These are phyloP conservation scores for Pseudocercospora macadamiae DNA, from an alignment of 2,329 filamentous ascomycete genomes.

Conservation along the genomic window DNA sequence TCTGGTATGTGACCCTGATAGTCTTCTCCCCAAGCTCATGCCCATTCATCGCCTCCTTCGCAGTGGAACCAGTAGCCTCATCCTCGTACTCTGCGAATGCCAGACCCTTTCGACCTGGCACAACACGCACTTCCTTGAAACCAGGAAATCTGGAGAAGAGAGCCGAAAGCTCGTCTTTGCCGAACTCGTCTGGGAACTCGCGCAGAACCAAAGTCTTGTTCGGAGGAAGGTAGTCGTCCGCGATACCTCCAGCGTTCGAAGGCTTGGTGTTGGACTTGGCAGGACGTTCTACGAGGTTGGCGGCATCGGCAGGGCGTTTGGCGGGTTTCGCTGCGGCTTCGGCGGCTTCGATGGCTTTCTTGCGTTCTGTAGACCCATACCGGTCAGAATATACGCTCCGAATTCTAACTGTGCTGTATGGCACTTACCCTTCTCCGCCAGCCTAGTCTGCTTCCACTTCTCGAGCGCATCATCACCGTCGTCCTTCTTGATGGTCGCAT, in stretches of 20 bases:
- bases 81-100: slow-evolving; percentile 96
- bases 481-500: slow-evolving; percentile 77
- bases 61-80: slow-evolving; percentile 84
- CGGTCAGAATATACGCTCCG: slow-evolving; percentile 48
- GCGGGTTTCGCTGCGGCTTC: slow-evolving; percentile 62
- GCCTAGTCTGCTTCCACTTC: slow-evolving; percentile 76
- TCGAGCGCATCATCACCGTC: slow-evolving; percentile 83
- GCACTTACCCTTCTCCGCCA: slow-evolving; percentile 82
- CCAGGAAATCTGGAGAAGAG: slow-evolving; percentile 91
- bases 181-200: slow-evolving; percentile 85
- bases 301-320: slow-evolving; percentile 55
- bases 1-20: slow-evolving; percentile 95
- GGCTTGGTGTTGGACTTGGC: slow-evolving; percentile 69
- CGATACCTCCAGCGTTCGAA: slow-evolving; percentile 72
- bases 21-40: slow-evolving; percentile 78
- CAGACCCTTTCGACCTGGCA: slow-evolving; percentile 83
- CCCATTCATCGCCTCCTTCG: slow-evolving; percentile 89
- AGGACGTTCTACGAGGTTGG: slow-evolving; percentile 53
- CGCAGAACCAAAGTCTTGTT: slow-evolving; percentile 97
- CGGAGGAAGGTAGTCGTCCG: slow-evolving; percentile 96
- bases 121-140: slow-evolving; percentile 88
- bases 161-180: slow-evolving; percentile 74
- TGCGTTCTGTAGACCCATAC: slow-evolving; percentile 59
- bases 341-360: slow-evolving; percentile 79
- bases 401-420: neutral